phyloP scores from a whole-genome alignment of 495 filamentous ascomycete species.

The Tuber magnatum region DNA sequence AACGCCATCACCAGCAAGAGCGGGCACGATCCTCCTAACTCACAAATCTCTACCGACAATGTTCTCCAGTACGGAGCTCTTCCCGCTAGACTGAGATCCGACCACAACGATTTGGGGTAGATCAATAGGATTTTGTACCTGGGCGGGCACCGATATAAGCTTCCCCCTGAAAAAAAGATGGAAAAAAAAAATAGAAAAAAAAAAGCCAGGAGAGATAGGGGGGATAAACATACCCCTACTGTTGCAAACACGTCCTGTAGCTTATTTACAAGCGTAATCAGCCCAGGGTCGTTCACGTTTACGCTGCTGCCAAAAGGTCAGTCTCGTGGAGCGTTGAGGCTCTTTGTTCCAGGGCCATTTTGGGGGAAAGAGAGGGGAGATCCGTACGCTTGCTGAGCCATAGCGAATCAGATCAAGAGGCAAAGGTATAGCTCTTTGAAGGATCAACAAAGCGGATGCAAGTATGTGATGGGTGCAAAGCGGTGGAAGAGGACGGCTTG shows the following conservation, averaged over 20 bases:
- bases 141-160: constrained; percentile 3
- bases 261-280: constrained; percentile 96
- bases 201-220: constrained; percentile 12
- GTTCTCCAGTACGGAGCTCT: constrained; percentile 99
- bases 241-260: constrained; percentile 99
- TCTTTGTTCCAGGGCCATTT: neutral
- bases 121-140: constrained; percentile 97
- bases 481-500: neutral
- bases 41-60: constrained; percentile 99
- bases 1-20: constrained; percentile 17
- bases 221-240: constrained; percentile 68
- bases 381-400: constrained; percentile 5
- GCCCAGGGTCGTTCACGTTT: constrained; percentile 70
- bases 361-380: neutral
- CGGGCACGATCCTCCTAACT: constrained; percentile 39
- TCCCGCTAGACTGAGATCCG: constrained; percentile 96
- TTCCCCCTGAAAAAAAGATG: neutral
- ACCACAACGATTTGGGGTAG: constrained; percentile 98
- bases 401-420: neutral
- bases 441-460: neutral
- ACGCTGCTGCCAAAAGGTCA: constrained; percentile 43
- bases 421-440: neutral
- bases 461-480: neutral
- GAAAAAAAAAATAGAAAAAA: no score
- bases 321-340: neutral